Evolutionary conservation across 805 yeast species (phyloP), one percentile per base, ranked within the genome.

Genomic region (Wickerhamomyces pijperi): DNA sequence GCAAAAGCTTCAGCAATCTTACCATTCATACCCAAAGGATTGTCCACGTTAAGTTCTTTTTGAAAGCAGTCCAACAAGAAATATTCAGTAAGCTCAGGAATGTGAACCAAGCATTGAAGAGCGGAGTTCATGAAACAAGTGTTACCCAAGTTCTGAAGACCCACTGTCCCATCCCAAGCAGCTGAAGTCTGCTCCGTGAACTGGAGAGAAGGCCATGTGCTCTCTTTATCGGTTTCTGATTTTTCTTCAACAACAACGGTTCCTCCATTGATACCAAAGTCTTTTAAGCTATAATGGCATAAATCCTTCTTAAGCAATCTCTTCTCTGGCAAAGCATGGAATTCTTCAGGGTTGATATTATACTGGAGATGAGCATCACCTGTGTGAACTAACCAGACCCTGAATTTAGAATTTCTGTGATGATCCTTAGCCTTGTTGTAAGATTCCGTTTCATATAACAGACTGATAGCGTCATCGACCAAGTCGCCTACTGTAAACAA

Each of bases 111-210:
- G 52, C 97, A 90, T 54, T 92, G 97, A 35, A 90, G 61, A 0
- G 96, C 96, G 9, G 94, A 83, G 57, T 86, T 87, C 97, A 88
- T 87, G 57, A 86, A 88, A 58, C 97, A 88, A 0, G 94, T 79
- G 55, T 88, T 88, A 3, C 97, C 97, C 44, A 87, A 62, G 53
- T 85, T 88, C 38, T 68, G 63, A 52, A 80, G 47, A 44, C 97
- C 80, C 42, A 68, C 57, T 36, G 65, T 54, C 46, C 96, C 88
- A 40, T 55, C 51, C 2, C 64, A 51, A n/a, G 58, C 55, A 1
- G 43, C 19, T 3, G 60, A 49, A 9, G 59, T 53, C 41, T 57
- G 54, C 31, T 60, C 56, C 4, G 50, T 47, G 28, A 46, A 49
- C 38, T 54, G 57, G 32, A 54, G 54, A 5, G 69, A 63, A 2